Evolutionary conservation across 371 early-diverging fungal genomes (phyloP), one percentile per base, ranked within the genome.

Genomic region (Syncephalastrum contaminatum): DNA sequence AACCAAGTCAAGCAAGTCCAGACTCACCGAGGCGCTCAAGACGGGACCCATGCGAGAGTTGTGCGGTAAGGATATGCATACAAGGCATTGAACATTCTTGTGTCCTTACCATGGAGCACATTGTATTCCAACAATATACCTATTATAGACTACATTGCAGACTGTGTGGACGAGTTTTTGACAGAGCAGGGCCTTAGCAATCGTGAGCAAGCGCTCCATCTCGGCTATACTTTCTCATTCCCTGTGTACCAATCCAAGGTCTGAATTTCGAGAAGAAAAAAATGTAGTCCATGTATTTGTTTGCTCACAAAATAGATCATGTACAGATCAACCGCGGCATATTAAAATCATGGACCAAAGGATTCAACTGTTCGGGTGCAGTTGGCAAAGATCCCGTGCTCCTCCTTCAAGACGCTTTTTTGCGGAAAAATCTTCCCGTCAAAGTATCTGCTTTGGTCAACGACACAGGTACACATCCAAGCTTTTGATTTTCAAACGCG

Each of bases 141-240:
- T 43, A 24, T 12, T 2, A 84, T 84, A 80, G 92, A 93, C 68
- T 74, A 72, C 77, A 86, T 98, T 66, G 97, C 95, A 42, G 93
- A 93, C 19, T 85, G 88, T 57, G 83, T 95, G 25, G 86, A 81
- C 60, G 77, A 82, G 16, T 97, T 96, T 70, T 66, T 94, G 24
- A 72, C 75, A 42, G 84, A 88, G 53, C 76, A 86, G 55, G 75
- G 66, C 14, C 54, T 80, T 42, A 69, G 62, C 25, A 56, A 73
- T 36, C 55, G 49, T 39, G 64, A 56, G 7, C 65, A 50, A 2
- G 66, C 62, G 24, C 84, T 88, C 39, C 75, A 85, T 7, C 72
- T 91, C n/a, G 98, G 98, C 10, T 97, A 92, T 68, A 98, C 98
- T 0, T 98, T 98, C 67, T 92, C 93, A 13, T 98, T 94, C 75